phyloP scores from a whole-genome alignment of 257 asterid species.

The Asclepias syriaca region DNA sequence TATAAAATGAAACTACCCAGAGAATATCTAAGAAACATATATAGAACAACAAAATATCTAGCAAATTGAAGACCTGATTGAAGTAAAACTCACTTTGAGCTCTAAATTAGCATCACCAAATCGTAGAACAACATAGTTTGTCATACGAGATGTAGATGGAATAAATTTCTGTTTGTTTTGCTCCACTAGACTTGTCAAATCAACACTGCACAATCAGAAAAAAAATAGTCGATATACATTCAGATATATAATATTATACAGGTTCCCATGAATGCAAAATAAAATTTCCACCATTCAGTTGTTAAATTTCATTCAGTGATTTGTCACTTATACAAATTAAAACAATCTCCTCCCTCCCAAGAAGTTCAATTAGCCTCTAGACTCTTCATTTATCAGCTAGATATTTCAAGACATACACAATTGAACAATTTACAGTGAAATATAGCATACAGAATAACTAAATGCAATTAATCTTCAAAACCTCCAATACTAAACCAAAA shows the following conservation, averaged over 20 bases:
- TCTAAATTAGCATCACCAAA: conserved; percentile 61
- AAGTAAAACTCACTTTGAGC: conserved; percentile 40
- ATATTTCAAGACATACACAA: neutral
- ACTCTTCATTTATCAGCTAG: neutral
- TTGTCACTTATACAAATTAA: neutral
- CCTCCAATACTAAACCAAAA: neutral
- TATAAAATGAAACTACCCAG: neutral
- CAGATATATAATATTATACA: neutral
- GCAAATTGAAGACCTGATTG: neutral
- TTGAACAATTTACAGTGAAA: neutral
- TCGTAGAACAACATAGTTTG: conserved; percentile 80
- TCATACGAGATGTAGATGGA: conserved; percentile 85
- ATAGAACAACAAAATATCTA: conserved; percentile 1
- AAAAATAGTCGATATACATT: neutral
- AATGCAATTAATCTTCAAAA: neutral
- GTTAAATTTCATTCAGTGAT: neutral
- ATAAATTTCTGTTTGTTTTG: conserved; percentile 71
- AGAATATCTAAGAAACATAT: neutral
- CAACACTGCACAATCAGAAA: conserved; percentile 57
- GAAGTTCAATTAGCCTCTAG: neutral
- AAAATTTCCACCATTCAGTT: neutral
- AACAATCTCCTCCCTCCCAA: neutral
- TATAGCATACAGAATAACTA: neutral
- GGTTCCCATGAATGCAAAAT: neutral
- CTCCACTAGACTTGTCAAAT: conserved; percentile 77